These are phyloP conservation scores for Aureobasidium lini DNA, from an alignment of 2,329 filamentous ascomycete genomes.

Conservation along the genomic window DNA sequence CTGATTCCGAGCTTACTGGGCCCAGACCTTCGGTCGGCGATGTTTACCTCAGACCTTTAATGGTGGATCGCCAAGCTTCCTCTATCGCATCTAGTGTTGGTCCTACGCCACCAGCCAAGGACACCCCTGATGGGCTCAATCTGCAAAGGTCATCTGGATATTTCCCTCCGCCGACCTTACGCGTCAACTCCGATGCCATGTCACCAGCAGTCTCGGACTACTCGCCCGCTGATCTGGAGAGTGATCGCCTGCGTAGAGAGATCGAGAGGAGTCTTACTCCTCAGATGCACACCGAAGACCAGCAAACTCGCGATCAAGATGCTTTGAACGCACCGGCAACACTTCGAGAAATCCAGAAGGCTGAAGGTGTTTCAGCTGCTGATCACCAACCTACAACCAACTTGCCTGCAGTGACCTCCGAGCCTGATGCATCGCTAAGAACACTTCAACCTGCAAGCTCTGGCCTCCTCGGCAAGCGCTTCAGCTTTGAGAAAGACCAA, in stretches of 20 bases:
- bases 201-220: slow-evolving; percentile 22
- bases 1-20: slow-evolving; percentile 4
- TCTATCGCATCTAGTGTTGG: slow-evolving; percentile 29
- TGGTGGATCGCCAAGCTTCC: slow-evolving; percentile 31
- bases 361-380: not conserved
- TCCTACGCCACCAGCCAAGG: slow-evolving; percentile 42
- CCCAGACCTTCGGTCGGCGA: slow-evolving; percentile 24
- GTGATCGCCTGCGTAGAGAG: slow-evolving; percentile 63
- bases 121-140: slow-evolving; percentile 26
- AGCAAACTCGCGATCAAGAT: slow-evolving; percentile 21
- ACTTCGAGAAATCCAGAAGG: slow-evolving; percentile 7
- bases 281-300: slow-evolving; percentile 19
- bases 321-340: slow-evolving; percentile 24
- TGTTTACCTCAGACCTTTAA: slow-evolving; percentile 31
- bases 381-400: not conserved
- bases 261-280: slow-evolving; percentile 64
- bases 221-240: slow-evolving; percentile 56
- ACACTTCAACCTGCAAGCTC: not conserved
- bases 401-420: not conserved
- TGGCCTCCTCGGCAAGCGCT: slow-evolving; percentile 27
- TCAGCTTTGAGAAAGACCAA: slow-evolving; percentile 31
- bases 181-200: not conserved
- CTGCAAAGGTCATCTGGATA: slow-evolving; percentile 25
- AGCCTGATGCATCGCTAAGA: not conserved
- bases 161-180: slow-evolving; percentile 26